Evolutionary conservation across 2,329 filamentous ascomycete species (phyloP).

Genomic region (Dryadomyces quercus-mongolicae): DNA sequence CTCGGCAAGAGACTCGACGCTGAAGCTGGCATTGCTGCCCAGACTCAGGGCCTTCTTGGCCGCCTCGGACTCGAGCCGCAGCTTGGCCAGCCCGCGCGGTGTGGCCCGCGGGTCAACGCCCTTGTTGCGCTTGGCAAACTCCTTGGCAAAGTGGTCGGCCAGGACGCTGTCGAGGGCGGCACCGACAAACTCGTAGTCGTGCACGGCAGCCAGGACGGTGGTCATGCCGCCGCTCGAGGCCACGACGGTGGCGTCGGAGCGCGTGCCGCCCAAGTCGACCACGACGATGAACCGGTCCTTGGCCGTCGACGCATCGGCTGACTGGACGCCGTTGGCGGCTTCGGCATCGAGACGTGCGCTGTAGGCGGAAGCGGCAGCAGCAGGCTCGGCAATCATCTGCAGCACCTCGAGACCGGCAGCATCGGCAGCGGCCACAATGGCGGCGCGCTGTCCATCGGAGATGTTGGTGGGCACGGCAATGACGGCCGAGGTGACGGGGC

Average conservation of each 20-base stretch:
- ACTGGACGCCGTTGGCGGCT: constrained; percentile 79
- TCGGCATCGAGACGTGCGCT: constrained; percentile 75
- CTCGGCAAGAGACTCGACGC: constrained; percentile 79
- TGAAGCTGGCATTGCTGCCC: constrained; percentile 80
- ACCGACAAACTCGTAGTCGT: constrained; percentile 92
- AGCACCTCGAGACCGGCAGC: constrained; percentile 78
- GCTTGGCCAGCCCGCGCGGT: constrained; percentile 72
- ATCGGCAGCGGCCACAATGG: constrained; percentile 65
- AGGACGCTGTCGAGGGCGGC: constrained; percentile 78
- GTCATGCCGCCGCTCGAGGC: constrained; percentile 92
- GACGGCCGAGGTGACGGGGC: constrained; percentile 87
- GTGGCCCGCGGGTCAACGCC: constrained; percentile 70
- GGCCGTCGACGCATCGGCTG: constrained; percentile 53
- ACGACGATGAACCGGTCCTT: constrained; percentile 86
- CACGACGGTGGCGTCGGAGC: constrained; percentile 83
- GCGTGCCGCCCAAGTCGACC: constrained; percentile 82
- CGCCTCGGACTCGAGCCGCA: constrained; percentile 81
- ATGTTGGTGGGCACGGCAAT: constrained; percentile 93
- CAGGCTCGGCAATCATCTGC: constrained; percentile 84
- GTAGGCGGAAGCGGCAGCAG: constrained; percentile 81
- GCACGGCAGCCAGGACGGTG: constrained; percentile 81
- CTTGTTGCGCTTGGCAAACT: constrained; percentile 96
- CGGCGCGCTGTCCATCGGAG: constrained; percentile 71
- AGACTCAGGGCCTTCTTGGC: constrained; percentile 88
- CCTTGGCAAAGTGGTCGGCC: constrained; percentile 95